Percentiles rank a stretch among this genome's conserved stretches.
phyloP scores from a whole-genome alignment of 495 filamentous ascomycete genomes.

The Aspergillus coremiiformis region DNA sequence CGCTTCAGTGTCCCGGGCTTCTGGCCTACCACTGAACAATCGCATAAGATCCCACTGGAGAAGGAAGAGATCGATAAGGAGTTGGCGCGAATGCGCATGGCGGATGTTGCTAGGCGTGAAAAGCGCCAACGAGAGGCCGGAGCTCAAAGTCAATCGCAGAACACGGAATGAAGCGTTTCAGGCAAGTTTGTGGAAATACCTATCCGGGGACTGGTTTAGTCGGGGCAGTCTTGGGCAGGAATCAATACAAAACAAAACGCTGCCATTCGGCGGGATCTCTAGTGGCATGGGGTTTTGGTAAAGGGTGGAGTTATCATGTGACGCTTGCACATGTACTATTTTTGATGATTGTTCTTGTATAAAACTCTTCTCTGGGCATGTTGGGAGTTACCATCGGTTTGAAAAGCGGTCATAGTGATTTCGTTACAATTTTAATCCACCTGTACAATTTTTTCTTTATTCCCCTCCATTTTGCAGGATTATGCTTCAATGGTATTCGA shows the following conservation, averaged over 20 bases:
- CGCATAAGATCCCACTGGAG: conserved; percentile 83
- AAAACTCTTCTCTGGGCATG: conserved; percentile 36
- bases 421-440: background rate
- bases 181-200: background rate
- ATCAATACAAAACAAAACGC: background rate
- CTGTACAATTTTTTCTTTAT: background rate
- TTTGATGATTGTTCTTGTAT: conserved; percentile 15
- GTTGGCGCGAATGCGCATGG: conserved; percentile 60
- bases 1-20: conserved; percentile 84
- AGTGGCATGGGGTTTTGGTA: background rate
- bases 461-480: background rate
- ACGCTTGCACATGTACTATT: conserved; percentile 17
- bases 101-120: conserved; percentile 36
- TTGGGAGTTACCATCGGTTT: conserved; percentile 20
- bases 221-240: background rate
- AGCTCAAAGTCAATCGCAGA: conserved; percentile 23
- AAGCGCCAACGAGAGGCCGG: conserved; percentile 47
- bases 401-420: conserved; percentile 1
- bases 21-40: conserved; percentile 83
- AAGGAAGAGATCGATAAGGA: conserved; percentile 78
- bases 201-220: background rate
- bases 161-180: conserved; percentile 9
- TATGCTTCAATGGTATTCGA: background rate
- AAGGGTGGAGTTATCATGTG: background rate
- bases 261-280: conserved; percentile 4